Evolutionary conservation across 2,329 filamentous ascomycete species (phyloP), one percentile per base, ranked within the genome.

Genomic region (Alternaria sp.): DNA sequence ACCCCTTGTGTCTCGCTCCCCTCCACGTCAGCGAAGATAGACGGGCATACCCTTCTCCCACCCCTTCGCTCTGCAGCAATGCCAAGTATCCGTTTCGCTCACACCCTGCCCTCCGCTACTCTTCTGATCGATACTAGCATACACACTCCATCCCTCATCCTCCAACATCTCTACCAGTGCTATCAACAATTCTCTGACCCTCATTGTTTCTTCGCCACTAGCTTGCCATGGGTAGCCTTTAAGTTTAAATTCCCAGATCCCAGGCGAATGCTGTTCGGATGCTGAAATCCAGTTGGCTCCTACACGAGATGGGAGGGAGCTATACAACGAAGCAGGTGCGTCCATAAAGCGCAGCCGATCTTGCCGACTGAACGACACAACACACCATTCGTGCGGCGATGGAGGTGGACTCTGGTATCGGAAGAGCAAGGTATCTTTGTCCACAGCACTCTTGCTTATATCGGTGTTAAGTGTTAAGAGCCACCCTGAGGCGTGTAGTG

Each of bases 101-200:
- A 50, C 32, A 10, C 67, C 67, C 55, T 64, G 67, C 8, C 45
- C 70, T 28, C 41, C 66, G 38, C 49, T 45, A 45, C 22, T 66
- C 57, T 57, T 70, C 60, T 80, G 77, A 59, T 80, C 76, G 28
- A 82, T 68, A 59, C 78, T 79, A 2, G 77, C 76, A 68, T 81
- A 81, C 14, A 81, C 70, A 48, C 72, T 76, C 74, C 78, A 81
- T 1, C 79, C 79, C 51, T 77, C 69, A 4, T 64, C 64, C 59
- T 81, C 80, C 43, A 59, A 27, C 57, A 59, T 49, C 44, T 59
- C 57, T 36, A 59, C 27, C 60, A 81, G 62, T 40, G 59, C 73
- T 60, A 81, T 63, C 38, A 81, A 49, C 48, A 80, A 52, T 51
- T 76, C 60, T 25, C 78, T 70, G 11, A 72, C 74, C n/a, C 56